Evolutionary conservation across 2,329 filamentous ascomycete genomes (phyloP).

Genomic region (Chalara sp.): DNA sequence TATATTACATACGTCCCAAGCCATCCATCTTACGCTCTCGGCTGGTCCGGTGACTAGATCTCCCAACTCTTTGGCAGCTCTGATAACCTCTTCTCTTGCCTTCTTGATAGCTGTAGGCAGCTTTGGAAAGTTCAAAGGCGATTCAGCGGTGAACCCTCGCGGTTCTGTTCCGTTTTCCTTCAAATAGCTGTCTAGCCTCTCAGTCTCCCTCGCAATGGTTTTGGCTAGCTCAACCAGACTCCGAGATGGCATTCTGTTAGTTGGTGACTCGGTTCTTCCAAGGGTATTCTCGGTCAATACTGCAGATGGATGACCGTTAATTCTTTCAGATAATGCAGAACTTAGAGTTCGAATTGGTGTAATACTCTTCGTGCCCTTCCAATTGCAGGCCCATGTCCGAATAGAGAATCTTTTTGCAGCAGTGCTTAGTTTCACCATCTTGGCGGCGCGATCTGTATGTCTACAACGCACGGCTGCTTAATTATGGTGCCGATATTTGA

Average conservation of each 20-base stretch:
- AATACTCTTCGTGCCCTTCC: background rate
- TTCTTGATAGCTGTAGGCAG: conserved; percentile 39
- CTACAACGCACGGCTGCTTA: background rate
- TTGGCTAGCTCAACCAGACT: conserved; percentile 39
- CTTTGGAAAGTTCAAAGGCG: conserved; percentile 39
- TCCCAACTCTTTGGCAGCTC: conserved; percentile 41
- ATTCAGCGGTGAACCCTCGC: conserved; percentile 39
- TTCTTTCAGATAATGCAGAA: background rate
- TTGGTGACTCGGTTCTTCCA: background rate
- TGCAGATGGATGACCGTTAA: background rate
- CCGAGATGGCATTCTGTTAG: conserved; percentile 13
- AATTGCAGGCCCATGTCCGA: background rate
- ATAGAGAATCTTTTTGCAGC: background rate
- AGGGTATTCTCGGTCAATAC: background rate
- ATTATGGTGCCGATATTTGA: background rate
- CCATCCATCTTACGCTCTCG: conserved; percentile 44
- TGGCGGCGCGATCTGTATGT: background rate
- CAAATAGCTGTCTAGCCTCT: conserved; percentile 42
- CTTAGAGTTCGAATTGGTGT: background rate
- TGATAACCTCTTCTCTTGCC: conserved; percentile 40
- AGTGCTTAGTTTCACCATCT: background rate
- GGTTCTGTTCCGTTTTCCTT: conserved; percentile 33
- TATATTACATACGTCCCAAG: conserved; percentile 40
- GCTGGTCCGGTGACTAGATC: conserved; percentile 42
- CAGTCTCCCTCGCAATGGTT: conserved; percentile 41